Base-by-base conservation (phyloP, 2,329 filamentous ascomycete species). In the Aspergillus sergii region DNA sequence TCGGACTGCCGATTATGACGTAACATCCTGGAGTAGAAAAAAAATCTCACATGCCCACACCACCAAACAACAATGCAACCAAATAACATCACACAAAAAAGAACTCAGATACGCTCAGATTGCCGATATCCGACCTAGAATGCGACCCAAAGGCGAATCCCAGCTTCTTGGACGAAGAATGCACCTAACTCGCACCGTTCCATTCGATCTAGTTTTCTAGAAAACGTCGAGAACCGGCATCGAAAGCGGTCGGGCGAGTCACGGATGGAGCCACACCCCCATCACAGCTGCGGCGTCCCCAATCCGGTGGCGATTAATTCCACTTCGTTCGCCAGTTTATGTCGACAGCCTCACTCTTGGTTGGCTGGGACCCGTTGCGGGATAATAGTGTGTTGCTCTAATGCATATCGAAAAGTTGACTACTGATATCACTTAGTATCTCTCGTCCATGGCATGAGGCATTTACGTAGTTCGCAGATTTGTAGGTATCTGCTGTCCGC, bases 211-310 rank as follows among this genome's bases (percentile, higher is more conserved):
- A 70, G 62, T 54, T 68, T 76, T 76, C 74, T 75, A 76, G 74
- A 76, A 76, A 67, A 73, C 69, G 59, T 73, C 73, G 65, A 72
- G 74, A 76, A 76, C 66, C 68, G 64, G 58, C 60, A 60, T 64
- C 61, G 60, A 63, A 61, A 56, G 57, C 59, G 36, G 59, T 43
- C 50, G 41, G 51, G n/a, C 53, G 51, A 54, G 30, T 54, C 51
- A 36, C 51, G 30, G 23, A n/a, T 58, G 45, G 34, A 43, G 30
- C 55, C 55, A 41, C 56, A 54, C 41, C 46, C 55, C 56, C 46
- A 59, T 60, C 51, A 36, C 9, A 54, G 58, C 34, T 45, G 45
- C 46, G 21, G 46, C 30, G 30, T 28, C 51, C 32, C 32, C 51
- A 55, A 55, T 23, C n/a, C 51, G 51, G 51, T 55, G 34, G 51